phyloP scores from a whole-genome alignment of 2,329 filamentous ascomycete genomes.

The Fusarium pseudoanthophilum region DNA sequence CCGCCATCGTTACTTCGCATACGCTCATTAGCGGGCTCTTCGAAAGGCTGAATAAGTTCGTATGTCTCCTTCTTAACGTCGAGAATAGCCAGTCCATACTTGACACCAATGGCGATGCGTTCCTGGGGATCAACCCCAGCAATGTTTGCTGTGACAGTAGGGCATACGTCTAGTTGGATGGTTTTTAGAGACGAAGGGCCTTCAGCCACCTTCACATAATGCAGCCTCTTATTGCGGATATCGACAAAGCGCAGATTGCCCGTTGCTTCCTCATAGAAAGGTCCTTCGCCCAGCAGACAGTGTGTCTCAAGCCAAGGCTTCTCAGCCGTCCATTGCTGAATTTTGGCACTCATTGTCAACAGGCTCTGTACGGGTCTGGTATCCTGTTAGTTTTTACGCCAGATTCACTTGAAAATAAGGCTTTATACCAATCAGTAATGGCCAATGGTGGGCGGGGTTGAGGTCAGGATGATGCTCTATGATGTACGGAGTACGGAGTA shows the following conservation, averaged over 20 bases:
- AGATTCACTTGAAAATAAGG: background rate
- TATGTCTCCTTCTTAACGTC: constrained; percentile 69
- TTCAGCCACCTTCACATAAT: constrained; percentile 73
- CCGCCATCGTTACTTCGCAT: constrained; percentile 84
- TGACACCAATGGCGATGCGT: constrained; percentile 80
- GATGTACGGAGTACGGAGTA: background rate
- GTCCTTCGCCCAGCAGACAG: constrained; percentile 78
- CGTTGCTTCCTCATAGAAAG: constrained; percentile 74
- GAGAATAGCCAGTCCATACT: constrained; percentile 83
- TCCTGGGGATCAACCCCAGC: constrained; percentile 69
- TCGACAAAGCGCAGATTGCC: constrained; percentile 82
- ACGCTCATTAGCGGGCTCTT: constrained; percentile 58
- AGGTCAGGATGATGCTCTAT: constrained; percentile 21
- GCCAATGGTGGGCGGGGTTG: constrained; percentile 22
- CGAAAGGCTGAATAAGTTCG: constrained; percentile 64
- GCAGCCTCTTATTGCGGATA: constrained; percentile 80
- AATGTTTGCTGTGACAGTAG: constrained; percentile 82
- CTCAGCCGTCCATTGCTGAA: constrained; percentile 63
- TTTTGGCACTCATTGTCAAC: constrained; percentile 47
- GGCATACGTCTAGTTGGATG: constrained; percentile 63
- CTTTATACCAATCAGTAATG: background rate
- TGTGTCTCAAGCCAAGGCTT: constrained; percentile 68
- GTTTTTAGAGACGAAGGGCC: constrained; percentile 73
- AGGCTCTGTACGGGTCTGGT: background rate
- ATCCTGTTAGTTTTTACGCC: background rate